Evolutionary conservation across 257 asterid species (phyloP), one percentile per base, ranked within the genome.

Genomic region (Gynochthodes officinalis): DNA sequence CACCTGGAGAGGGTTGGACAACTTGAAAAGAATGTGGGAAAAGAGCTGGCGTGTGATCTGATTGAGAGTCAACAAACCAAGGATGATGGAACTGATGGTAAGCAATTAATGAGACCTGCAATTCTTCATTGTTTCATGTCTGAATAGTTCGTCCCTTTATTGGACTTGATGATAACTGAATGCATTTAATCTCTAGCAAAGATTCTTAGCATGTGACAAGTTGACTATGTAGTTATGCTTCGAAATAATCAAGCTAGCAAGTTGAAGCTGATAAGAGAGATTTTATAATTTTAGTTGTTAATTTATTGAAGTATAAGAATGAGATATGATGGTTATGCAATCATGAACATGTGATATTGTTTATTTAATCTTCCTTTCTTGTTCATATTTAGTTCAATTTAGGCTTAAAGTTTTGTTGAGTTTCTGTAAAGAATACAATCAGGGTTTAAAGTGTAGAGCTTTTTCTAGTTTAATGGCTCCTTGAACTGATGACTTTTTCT

Each of bases 21-120:
- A 32, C 23, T 64, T 50, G 71, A 78, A 54, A 78, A 70, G 67
- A 79, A 50, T 42, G 69, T 52, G 72, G 82, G 81, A 60, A 81
- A 78, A 64, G 74, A 76, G 50, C 58, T 70, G 77, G 86, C 75
- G 76, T 72, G 50, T 73, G 88, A 82, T 81, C 75, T 69, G 40
- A 28, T 49, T 63, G 72, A 60, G 40, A 78, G 50, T 48, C 73
- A 74, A 53, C 55, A 44, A 54, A 21, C 75, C 71, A 78, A 78
- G 73, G 81, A 73, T 11, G 80, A 81, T 54, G 82, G 76, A 69
- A 52, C 63, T 69, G 78, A 68, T 62, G 95, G 96, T 87, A 74
- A 83, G 84, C 61, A 67, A 65, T 73, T 72, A 16, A 68, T 73
- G 58, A 50, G 52, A 75, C 43, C 3, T 46, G 75, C 48, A 28